Conservation (phyloP, 2,329 filamentous ascomycete genomes). For the Fusarium decemcellulare region DNA sequence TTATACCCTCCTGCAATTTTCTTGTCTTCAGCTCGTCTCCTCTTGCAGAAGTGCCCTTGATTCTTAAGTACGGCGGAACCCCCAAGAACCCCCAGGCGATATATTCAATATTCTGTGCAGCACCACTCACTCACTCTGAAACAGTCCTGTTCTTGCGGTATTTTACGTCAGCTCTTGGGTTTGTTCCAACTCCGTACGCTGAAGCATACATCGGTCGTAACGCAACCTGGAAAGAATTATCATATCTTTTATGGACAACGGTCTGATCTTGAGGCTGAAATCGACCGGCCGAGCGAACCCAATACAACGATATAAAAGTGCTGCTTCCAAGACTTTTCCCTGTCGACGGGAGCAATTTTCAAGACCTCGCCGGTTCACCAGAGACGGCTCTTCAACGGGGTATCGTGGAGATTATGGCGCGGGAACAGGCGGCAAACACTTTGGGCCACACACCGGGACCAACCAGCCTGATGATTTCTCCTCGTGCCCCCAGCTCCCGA, state of each 20-base stretch:
- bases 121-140: background rate
- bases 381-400: background rate
- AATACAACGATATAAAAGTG: background rate
- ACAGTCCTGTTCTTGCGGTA: background rate
- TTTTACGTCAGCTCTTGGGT: background rate
- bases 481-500: constrained; percentile 4
- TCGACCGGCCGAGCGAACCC: background rate
- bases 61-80: background rate
- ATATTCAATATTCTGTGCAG: background rate
- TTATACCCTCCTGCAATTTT: constrained; percentile 1
- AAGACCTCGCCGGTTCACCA: background rate
- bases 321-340: background rate
- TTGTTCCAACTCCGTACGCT: background rate
- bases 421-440: background rate
- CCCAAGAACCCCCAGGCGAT: background rate
- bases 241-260: background rate
- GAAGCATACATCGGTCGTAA: background rate
- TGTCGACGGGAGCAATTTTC: background rate
- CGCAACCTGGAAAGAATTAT: background rate
- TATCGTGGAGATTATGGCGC: constrained; percentile 2
- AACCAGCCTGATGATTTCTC: background rate
- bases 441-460: background rate
- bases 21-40: background rate
- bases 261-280: background rate
- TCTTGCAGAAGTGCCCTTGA: background rate